Evolutionary conservation across 176 grass and related monocot species (phyloP), one percentile per base, ranked within the genome.

Genomic region (Oryza glumipatula): DNA sequence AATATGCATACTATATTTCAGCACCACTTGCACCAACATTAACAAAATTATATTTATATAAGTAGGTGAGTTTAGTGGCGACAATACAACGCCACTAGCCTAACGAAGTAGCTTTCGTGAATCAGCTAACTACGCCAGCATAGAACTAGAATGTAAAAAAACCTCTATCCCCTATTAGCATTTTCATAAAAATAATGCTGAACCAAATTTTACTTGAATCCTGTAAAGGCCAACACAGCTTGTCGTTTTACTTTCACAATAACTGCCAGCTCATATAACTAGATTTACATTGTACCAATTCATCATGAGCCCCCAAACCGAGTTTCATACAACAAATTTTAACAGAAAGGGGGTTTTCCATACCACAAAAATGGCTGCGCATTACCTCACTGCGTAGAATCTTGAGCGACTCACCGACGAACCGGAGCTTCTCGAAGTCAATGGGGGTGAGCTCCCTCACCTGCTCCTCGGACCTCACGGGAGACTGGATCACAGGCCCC

Each of bases 311-410:
- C 58, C 23, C 7, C 43, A 10, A 74, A 12, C 14, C 76, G 56
- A 72, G 71, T 61, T 78, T 68, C 76, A 10, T 48, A 39, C 13
- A 32, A 73, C 41, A 65, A 80, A 80, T 11, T 14, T 11, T 58
- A 73, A 52, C 36, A 44, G 17, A 83, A 73, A 17, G 38, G 24
- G 72, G 72, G n/a, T 0, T 54, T 65, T 80, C 22, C 36, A 67
- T 72, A 26, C 32, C 65, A 79, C 15, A 65, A 68, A 91, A 72
- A 71, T 79, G 43, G 11, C 77, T 41, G 15, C 7, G 74, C 58
- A 64, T 73, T 95, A 98, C 96, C 96, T 98, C 96, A 12, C 51
- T 89, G 45, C 86, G 89, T 78, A 98, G 92, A 64, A 98, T 94
- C 78, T 77, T 95, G 33, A 95, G 87, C 9, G 96, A 98, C 11